Percentiles rank a stretch among this genome's conserved stretches.
These are phyloP conservation scores for Fusarium dlaminii DNA, from an alignment of 2,329 filamentous ascomycete genomes.

Conservation along the genomic window DNA sequence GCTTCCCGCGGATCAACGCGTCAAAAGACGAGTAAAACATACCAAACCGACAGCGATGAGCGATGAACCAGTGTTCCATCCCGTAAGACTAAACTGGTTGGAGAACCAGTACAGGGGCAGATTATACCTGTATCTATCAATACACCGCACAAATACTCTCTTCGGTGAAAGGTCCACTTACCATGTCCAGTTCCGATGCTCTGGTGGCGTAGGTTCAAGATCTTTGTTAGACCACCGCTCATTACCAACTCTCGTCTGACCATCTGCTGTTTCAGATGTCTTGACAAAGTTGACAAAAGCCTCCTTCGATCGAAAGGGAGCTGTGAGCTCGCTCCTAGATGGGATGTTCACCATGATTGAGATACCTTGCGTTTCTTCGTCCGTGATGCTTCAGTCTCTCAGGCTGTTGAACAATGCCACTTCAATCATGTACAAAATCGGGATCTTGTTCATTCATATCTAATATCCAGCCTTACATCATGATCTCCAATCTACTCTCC, in stretches of 20 bases:
- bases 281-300: not conserved
- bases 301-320: not conserved
- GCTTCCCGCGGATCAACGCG: not conserved
- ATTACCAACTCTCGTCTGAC: not conserved
- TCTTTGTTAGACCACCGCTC: not conserved
- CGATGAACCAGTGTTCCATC: not conserved
- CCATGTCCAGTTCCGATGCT: not conserved
- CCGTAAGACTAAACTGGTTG: not conserved
- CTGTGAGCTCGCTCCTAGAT: not conserved
- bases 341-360: not conserved
- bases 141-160: not conserved
- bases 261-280: not conserved
- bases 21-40: too few species aligned
- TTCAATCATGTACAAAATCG: not conserved
- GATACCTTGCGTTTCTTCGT: not conserved
- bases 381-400: not conserved
- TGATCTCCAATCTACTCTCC: not conserved
- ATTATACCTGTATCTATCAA: accelerated
- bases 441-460: not conserved
- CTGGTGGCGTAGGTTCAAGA: not conserved
- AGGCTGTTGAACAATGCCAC: not conserved
- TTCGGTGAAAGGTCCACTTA: accelerated
- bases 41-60: not conserved
- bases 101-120: not conserved
- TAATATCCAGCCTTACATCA: not conserved